Base-by-base conservation (phyloP, 805 yeast species). In the Candida khao-thaluensis region DNA sequence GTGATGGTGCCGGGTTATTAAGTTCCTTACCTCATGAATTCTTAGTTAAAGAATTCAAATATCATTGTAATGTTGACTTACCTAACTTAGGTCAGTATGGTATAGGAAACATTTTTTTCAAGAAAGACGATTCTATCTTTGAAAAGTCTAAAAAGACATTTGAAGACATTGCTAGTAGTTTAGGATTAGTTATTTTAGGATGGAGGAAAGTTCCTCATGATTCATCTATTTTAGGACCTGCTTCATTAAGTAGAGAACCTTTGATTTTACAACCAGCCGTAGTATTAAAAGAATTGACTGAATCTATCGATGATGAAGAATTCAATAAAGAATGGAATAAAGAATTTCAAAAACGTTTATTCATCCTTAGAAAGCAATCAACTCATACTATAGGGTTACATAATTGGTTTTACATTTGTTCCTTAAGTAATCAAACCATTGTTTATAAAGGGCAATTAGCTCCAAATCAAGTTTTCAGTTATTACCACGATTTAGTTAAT, bases 1-100 rank as follows among this genome's bases (percentile, higher is more conserved):
- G 99, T 65, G 99, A 91, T 60, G 99, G 99, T 66, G 99, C 99
- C 18, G 99, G 99, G 63, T 88, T 91, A 45, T 79, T 91, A 78
- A 79, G 93, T 36, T 84, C 95, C 21, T 80, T 91, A 47, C 96
- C 97, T 24, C 96, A 90, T 67, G 81, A 77, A 49, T 87, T 93
- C 62, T 79, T 91, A 74, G 64, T 66, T 43, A 79, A 91, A 61
- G 98, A 91, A 68, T 90, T 90, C 60, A 77, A 77, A 53, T 79
- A 82, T 52, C 77, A 78, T 42, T 74, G 83, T 55, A 71, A 78
- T 49, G 69, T 86, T 38, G 73, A 72, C 42, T 69, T 91, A 44
- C 98, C 98, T 16, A 69, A 72, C 4, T 66, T 72, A 44, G 95
- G 95, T 45, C 95, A 88, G 61, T 91, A 91, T 61, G 97, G 98